Evolutionary conservation across 768 basidiomycete species (phyloP).

Genomic region (Cyathus striatus): DNA sequence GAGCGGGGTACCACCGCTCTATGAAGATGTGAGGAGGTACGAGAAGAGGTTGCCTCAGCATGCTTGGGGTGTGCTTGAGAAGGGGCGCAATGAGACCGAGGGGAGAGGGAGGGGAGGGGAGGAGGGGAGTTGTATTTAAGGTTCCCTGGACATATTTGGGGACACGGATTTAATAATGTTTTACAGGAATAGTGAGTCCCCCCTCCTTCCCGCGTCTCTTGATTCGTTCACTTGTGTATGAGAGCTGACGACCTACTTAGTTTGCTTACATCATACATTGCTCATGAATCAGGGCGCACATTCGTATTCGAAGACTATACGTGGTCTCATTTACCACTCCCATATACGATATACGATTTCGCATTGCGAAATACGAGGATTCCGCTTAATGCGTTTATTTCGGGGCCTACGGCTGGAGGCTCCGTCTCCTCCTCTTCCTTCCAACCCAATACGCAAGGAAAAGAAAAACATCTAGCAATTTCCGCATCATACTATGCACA

Average conservation of each 20-base stretch:
- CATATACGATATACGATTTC: slow-evolving; percentile 51
- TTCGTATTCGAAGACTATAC: slow-evolving; percentile 62
- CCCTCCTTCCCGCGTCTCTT: slow-evolving; percentile 22
- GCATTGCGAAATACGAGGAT: slow-evolving; percentile 45
- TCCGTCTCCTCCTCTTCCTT: not conserved
- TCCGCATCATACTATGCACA: slow-evolving; percentile 43
- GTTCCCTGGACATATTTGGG: slow-evolving; percentile 55
- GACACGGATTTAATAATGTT: slow-evolving; percentile 57
- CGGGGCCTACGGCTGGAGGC: slow-evolving; percentile 51
- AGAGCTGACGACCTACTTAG: slow-evolving; percentile 29
- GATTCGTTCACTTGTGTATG: slow-evolving; percentile 11
- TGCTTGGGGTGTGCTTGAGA: not conserved
- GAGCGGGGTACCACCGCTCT: not conserved
- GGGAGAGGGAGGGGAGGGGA: not conserved
- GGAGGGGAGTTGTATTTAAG: slow-evolving; percentile 30
- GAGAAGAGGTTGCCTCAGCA: not conserved
- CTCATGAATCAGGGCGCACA: slow-evolving; percentile 42
- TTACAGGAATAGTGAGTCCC: slow-evolving; percentile 54
- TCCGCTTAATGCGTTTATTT: slow-evolving; percentile 55
- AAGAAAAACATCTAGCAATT: slow-evolving; percentile 21
- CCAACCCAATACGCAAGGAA: not conserved
- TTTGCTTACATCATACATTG: slow-evolving; percentile 49
- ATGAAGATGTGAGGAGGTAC: not conserved
- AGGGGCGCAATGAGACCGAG: not conserved
- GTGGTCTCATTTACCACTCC: slow-evolving; percentile 51